These are phyloP conservation scores for Lyophyllum atratum DNA, from an alignment of 768 basidiomycete genomes.

Conservation along the genomic window DNA sequence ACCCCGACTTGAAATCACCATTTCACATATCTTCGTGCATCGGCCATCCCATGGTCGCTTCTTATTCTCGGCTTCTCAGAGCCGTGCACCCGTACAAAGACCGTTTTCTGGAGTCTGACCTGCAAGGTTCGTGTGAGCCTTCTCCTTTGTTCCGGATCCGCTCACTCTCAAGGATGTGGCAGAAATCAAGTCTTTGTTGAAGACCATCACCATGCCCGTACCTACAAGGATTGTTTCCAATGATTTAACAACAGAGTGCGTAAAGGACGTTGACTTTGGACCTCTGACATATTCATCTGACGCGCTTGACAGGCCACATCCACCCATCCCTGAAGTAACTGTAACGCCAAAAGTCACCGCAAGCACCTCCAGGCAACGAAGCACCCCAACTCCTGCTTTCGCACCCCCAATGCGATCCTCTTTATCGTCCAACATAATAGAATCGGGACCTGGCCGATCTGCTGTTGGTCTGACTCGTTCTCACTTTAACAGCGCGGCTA, in stretches of 20 bases:
- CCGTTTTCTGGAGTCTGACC: conserved; percentile 35
- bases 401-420: conserved; percentile 8
- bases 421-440: not conserved
- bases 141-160: not conserved
- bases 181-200: conserved; percentile 11
- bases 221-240: not conserved
- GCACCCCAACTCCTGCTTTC: conserved; percentile 16
- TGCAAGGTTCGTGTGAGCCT: conserved; percentile 27
- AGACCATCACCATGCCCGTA: conserved; percentile 7
- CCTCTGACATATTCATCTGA: not conserved
- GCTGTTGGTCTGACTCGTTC: not conserved
- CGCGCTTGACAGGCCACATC: not conserved
- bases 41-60: conserved; percentile 31
- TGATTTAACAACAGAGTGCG: conserved; percentile 10
- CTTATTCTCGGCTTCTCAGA: conserved; percentile 36
- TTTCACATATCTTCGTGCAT: conserved; percentile 31
- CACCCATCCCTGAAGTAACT: not conserved
- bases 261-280: not conserved
- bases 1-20: conserved; percentile 19
- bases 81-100: conserved; percentile 28
- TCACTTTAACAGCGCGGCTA: not conserved
- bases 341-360: not conserved
- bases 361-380: conserved; percentile 15
- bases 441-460: not conserved
- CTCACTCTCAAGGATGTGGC: conserved; percentile 4